Percentiles rank a stretch among this genome's conserved stretches.
Evolutionary conservation across 2,329 filamentous ascomycete species (phyloP).

Genomic region (Alternaria ethzedia): DNA sequence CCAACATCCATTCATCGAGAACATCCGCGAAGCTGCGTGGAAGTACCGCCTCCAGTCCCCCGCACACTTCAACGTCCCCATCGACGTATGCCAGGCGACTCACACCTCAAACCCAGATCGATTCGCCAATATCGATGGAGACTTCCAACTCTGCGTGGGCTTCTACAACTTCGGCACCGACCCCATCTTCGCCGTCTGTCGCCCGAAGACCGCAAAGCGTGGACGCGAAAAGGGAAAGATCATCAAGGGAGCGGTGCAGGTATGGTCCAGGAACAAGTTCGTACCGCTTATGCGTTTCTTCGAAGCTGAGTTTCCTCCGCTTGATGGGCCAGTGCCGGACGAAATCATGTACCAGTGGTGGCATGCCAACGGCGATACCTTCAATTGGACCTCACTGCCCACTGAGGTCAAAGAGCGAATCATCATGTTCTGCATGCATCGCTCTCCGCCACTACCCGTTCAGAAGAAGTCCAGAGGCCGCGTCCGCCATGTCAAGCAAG

Average conservation of each 20-base stretch:
- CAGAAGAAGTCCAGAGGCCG: not conserved
- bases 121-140: not conserved
- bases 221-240: not conserved
- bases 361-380: conserved; percentile 28
- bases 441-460: not conserved
- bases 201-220: not conserved
- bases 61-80: conserved; percentile 1
- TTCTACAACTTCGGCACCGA: conserved; percentile 9
- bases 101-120: not conserved
- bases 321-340: not conserved
- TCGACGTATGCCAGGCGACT: conserved; percentile 8
- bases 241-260: not conserved
- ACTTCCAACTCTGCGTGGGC: conserved; percentile 5
- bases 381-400: conserved; percentile 33
- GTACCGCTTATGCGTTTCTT: conserved; percentile 16
- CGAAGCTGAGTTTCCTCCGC: not conserved
- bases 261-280: not conserved
- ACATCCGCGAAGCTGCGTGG: conserved; percentile 5
- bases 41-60: conserved; percentile 15
- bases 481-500: not conserved
- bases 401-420: conserved; percentile 37
- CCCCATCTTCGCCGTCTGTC: conserved; percentile 1
- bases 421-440: conserved; percentile 26
- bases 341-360: conserved; percentile 26
- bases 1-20: conserved; percentile 10